Percentiles rank a stretch among this genome's conserved stretches.
These are phyloP conservation scores for Entonaema liquescens DNA, from an alignment of 495 filamentous ascomycete species.

Conservation along the genomic window DNA sequence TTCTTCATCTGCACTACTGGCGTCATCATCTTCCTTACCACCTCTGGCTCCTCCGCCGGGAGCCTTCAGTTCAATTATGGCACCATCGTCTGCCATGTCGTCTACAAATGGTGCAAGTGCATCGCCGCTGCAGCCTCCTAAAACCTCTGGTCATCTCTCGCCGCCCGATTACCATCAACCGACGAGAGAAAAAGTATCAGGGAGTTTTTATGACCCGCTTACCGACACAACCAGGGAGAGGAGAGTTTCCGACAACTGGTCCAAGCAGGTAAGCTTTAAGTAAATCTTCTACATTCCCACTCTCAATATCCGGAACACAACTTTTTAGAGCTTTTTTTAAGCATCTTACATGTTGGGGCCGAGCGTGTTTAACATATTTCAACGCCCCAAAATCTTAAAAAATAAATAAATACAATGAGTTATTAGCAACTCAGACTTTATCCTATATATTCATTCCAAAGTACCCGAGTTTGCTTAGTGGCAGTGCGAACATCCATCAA, in stretches of 20 bases:
- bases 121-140: conserved; percentile 47
- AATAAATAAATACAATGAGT: too few relatives aligned
- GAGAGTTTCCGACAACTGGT: conserved; percentile 55
- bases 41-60: conserved; percentile 47
- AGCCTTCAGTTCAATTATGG: conserved; percentile 47
- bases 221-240: conserved; percentile 59
- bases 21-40: conserved; percentile 31
- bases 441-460: conserved; percentile 10
- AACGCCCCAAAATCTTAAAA: neutral
- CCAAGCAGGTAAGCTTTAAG: conserved; percentile 44
- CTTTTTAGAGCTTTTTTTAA: conserved; percentile 16
- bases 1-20: conserved; percentile 22
- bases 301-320: neutral
- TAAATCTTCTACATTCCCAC: conserved; percentile 21
- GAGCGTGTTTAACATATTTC: neutral
- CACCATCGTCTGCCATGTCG: conserved; percentile 43
- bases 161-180: conserved; percentile 51
- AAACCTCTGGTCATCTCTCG: conserved; percentile 42
- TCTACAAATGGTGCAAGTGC: conserved; percentile 47
- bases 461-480: conserved; percentile 41
- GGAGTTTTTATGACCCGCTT: conserved; percentile 66
- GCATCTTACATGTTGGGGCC: conserved; percentile 11
- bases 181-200: conserved; percentile 54
- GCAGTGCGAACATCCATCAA: conserved; percentile 20
- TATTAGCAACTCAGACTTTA: neutral